Evolutionary conservation across 805 yeast species (phyloP).

Genomic region (Priceomyces medius): DNA sequence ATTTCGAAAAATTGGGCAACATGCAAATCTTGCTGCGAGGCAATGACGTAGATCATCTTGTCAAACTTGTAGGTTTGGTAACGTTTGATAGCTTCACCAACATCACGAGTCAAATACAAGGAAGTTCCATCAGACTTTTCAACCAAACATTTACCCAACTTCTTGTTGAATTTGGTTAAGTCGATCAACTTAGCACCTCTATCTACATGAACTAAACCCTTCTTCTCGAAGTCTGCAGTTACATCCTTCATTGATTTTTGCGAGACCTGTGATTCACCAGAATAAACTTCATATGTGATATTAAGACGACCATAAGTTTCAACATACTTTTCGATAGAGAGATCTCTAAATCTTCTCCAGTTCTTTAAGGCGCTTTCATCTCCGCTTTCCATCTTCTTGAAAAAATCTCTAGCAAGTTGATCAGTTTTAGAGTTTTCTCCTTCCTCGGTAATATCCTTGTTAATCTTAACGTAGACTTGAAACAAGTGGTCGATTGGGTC

Average conservation of each 20-base stretch:
- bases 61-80: slow-evolving; percentile 81
- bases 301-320: slow-evolving; percentile 89
- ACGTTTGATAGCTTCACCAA: slow-evolving; percentile 94
- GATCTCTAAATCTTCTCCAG: slow-evolving; percentile 88
- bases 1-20: slow-evolving; percentile 92
- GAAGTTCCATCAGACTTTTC: slow-evolving; percentile 96
- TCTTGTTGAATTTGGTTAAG: slow-evolving; percentile 79
- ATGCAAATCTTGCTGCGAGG: slow-evolving; percentile 95
- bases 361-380: slow-evolving; percentile 72
- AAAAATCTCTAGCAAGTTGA: slow-evolving; percentile 81
- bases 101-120: slow-evolving; percentile 89
- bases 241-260: slow-evolving; percentile 68
- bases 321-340: slow-evolving; percentile 82
- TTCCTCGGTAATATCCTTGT: slow-evolving; percentile 69
- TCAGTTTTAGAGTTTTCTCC: slow-evolving; percentile 60
- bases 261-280: slow-evolving; percentile 95
- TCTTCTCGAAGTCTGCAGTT: slow-evolving; percentile 58
- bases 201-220: slow-evolving; percentile 76
- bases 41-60: slow-evolving; percentile 94
- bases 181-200: slow-evolving; percentile 90
- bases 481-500: slow-evolving; percentile 95
- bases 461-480: slow-evolving; percentile 87
- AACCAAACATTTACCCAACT: slow-evolving; percentile 88
- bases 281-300: slow-evolving; percentile 81
- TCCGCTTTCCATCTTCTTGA: slow-evolving; percentile 91